Base-by-base conservation (phyloP, 116 monocot species). In the Papilionanthe hybrid region DNA sequence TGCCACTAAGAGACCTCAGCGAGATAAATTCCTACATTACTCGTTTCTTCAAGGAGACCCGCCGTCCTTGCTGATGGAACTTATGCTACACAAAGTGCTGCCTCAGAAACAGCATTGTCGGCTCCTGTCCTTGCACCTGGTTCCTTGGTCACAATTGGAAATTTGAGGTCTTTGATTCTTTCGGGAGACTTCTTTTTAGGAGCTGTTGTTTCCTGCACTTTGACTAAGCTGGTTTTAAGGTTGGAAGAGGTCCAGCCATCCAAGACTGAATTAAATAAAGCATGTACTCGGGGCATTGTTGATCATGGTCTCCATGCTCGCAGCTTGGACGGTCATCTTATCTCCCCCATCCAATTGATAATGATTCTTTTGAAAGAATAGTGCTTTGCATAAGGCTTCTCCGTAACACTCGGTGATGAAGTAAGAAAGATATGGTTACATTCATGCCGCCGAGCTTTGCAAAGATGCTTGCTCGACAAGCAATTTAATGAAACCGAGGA, bases 11-110 rank as follows among this genome's bases (percentile, higher is more conserved):
- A 42, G 43, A 43, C 76, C 82, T 22, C 86, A 84, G 78, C 86
- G n/a, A 85, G 73, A 80, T 86, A n/a, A 91, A 81, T 50, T 83
- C 89, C 47, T 79, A 86, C 12, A 83, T 81, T 9, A 89, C 87
- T 55, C n/a, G 86, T 89, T 43, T 93, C 93, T 78, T 93, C 93
- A 4, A 82, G 93, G 72, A 87, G 86, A 68, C 93, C 93, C 8
- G 89, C 91, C 19, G 79, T 93, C 83, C 86, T 93, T 81, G 89
- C 93, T 19, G 93, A 93, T 82, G 93, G 93, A 19, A 93, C 93
- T 1, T 93, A 93, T 87, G 93, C 93, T 20, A 93, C 93, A 10
- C 93, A 93, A 76, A 93, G 89, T 82, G 93, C 93, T 63, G 93
- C 93, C 23, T 89, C 91, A 60, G 93, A 93, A 72, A 87, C 87